Base-by-base conservation (phyloP, 2,329 filamentous ascomycete genomes). In the Ophiostoma tasmaniense region DNA sequence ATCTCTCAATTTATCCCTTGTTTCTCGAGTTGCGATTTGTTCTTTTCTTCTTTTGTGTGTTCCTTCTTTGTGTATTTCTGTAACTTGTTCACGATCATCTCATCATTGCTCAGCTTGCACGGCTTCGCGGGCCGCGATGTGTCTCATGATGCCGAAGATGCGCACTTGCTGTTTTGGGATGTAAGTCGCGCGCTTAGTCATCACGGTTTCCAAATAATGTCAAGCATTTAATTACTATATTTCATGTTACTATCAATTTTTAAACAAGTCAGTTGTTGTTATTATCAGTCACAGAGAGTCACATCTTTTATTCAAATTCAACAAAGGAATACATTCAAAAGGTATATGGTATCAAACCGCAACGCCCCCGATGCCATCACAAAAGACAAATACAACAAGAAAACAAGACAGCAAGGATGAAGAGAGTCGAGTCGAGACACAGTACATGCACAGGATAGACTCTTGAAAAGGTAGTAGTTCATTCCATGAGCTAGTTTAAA, bases 361-460 rank as follows among this genome's bases (percentile, higher is more conserved):
- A 66, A 69, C 61, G 61, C 61, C 61, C 59, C 61, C 33, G 61
- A 64, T 64, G 61, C 61, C 61, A 64, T 64, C 33, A 67, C 66
- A 61, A 42, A 64, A 25, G 25, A 13, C 2, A 37, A 55, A 55
- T 10, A 33, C n/a, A 8, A 62, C 8, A 62, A 62, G 39, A 35
- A 22, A 2, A 35, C 30, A 35, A 64, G n/a, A 59, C 11, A 20
- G 8, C 55, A 45, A n/a, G 42, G 42, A 45, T 45, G 42, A 45
- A n/a, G 17, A 45, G 42, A 45, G 42, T 45, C 42, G 42, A 45
- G 42, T 45, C 42, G 20, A 45, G 42, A 45, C 42, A 45, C 42
- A 45, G 42, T 45, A 45, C 25, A 28, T 8, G 17, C 25, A 61
- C 25, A 42, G 39, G 25, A 30, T 10, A 25, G 50, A 55, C 50